These are phyloP conservation scores for Halenospora varia DNA, from an alignment of 495 filamentous ascomycete species.

Conservation along the genomic window DNA sequence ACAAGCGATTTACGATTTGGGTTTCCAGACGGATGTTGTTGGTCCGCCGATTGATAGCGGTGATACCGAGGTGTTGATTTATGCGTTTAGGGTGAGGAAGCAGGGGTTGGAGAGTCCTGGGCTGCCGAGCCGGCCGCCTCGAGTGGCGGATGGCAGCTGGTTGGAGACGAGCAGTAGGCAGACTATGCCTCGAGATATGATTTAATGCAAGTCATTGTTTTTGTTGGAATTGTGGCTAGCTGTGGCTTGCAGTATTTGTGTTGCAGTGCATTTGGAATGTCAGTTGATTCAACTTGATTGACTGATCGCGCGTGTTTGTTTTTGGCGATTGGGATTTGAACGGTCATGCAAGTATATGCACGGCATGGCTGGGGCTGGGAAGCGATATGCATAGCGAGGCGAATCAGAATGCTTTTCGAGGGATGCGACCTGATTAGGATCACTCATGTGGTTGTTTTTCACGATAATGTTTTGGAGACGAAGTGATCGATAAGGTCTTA, in stretches of 20 bases:
- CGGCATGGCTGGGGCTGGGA: not conserved
- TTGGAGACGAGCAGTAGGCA: not conserved
- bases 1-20: conserved; percentile 3
- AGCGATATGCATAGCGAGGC: too few relatives aligned
- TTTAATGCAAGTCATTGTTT: not conserved
- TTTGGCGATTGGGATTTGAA: too few relatives aligned
- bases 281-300: not conserved
- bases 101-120: not conserved
- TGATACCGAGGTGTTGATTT: conserved; percentile 5
- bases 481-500: too few relatives aligned
- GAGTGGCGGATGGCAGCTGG: not conserved
- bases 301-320: too few relatives aligned
- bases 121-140: conserved; percentile 2
- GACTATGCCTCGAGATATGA: not conserved
- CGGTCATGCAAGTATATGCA: not conserved
- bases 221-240: not conserved
- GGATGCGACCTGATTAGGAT: too few relatives aligned
- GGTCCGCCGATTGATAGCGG: conserved; percentile 2
- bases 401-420: too few relatives aligned
- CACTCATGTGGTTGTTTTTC: too few relatives aligned
- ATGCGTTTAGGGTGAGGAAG: conserved; percentile 4
- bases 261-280: not conserved
- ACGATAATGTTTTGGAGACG: too few relatives aligned
- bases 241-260: not conserved
- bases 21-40: not conserved